phyloP scores from a whole-genome alignment of 2,329 filamentous ascomycete species.

The Knoxdaviesia proteae region DNA sequence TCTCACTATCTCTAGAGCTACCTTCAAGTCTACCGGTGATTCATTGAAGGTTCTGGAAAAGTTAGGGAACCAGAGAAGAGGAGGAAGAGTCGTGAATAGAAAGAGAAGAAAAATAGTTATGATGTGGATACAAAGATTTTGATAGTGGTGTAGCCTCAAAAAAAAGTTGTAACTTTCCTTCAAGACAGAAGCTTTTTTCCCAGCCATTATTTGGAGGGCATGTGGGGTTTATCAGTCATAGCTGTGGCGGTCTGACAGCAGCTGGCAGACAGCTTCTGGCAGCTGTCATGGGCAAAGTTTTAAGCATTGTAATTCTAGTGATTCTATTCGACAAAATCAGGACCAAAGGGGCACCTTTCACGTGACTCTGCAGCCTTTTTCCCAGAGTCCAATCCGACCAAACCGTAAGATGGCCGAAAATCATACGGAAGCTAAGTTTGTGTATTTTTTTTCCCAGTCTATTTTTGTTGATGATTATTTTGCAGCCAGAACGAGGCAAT shows the following conservation, averaged over 20 bases:
- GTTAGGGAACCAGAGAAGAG: not conserved
- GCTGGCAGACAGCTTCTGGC: no score
- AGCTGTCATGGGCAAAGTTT: no score
- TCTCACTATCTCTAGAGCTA: slow-evolving; percentile 62
- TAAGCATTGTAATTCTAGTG: no score
- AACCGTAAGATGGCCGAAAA: slow-evolving; percentile 2
- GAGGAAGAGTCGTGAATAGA: not conserved
- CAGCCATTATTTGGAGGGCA: no score
- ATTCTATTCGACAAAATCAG: no score
- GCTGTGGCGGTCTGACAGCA: no score
- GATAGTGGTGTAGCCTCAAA: not conserved
- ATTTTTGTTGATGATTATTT: slow-evolving; percentile 1
- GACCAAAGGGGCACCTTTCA: no score
- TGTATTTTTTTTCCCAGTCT: slow-evolving; percentile 3
- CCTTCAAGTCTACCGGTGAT: slow-evolving; percentile 45
- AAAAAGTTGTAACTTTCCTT: not conserved
- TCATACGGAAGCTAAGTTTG: slow-evolving; percentile 4
- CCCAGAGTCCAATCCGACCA: no score
- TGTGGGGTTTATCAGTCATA: no score
- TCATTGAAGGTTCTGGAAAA: slow-evolving; percentile 26
- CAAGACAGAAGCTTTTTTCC: no score
- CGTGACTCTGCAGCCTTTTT: no score
- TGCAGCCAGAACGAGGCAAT: slow-evolving; percentile 15
- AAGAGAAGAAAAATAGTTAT: slow-evolving; percentile 1
- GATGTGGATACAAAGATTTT: not conserved